A percentile compares a stretch with the other conserved stretches of the same genome.
Evolutionary conservation across 73 alveolate genomes (phyloP).

Genomic region (Paramecium biaurelia): DNA sequence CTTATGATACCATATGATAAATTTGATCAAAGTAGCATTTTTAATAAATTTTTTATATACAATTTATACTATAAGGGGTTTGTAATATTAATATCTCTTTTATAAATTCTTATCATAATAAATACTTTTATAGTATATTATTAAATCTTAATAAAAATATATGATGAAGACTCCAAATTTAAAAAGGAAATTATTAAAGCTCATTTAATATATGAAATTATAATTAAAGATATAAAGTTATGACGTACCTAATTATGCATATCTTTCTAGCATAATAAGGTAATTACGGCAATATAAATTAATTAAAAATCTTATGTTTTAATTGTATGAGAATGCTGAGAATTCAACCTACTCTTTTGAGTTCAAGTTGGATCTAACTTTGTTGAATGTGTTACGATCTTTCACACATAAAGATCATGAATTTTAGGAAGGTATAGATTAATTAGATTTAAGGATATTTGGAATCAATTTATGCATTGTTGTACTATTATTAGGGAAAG

Average conservation of each 20-base stretch:
- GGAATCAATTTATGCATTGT: slow-evolving; percentile 54
- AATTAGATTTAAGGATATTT: slow-evolving; percentile 25
- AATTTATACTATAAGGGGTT: too few relatives aligned
- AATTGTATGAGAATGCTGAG: slow-evolving; percentile 42
- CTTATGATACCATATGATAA: not conserved
- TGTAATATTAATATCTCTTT: too few relatives aligned
- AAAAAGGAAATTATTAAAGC: not conserved
- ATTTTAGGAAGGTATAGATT: slow-evolving; percentile 16
- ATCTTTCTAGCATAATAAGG: not conserved
- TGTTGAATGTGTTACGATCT: slow-evolving; percentile 29
- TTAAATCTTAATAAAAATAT: too few relatives aligned
- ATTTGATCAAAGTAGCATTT: not conserved
- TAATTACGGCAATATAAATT: not conserved
- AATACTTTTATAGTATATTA: too few relatives aligned
- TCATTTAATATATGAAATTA: not conserved
- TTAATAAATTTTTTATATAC: not conserved
- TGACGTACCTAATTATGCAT: not conserved
- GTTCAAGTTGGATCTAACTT: slow-evolving; percentile 1
- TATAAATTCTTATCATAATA: too few relatives aligned
- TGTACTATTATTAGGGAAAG: slow-evolving; percentile 55
- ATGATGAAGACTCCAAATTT: not conserved
- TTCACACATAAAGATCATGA: slow-evolving; percentile 29
- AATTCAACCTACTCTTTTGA: slow-evolving; percentile 23
- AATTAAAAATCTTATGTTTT: not conserved
- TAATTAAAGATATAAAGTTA: not conserved